Evolutionary conservation across 1,139 yeast genomes (phyloP), one percentile per base, ranked within the genome.

Genomic region (Pichia sp.): DNA sequence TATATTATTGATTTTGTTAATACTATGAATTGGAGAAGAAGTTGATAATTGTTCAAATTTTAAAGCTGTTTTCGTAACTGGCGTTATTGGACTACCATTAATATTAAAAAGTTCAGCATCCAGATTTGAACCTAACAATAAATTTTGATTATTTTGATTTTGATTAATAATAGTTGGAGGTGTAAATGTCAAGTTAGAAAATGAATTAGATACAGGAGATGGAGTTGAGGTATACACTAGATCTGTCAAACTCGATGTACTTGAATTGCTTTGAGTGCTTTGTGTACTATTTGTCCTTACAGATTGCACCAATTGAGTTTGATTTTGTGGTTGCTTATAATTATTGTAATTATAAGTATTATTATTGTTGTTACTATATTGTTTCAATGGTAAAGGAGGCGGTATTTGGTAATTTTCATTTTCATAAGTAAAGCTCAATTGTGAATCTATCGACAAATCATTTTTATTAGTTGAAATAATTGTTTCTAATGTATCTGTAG

Each of bases 401-500:
- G 26, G 26, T 26, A 22, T 26, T 31, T 8, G 42, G 20, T 6
- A 6, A 26, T 26, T 26, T 16, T 16, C 16, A 16, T 16, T 16
- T 16, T 16, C 16, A 16, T 16, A 16, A 10, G 41, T 25, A 31
- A 31, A 20, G 3, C 11, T 31, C 10, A n/a, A 12, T 24, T 35
- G 25, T 10, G 43, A 27, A 11, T 35, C 26, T 35, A 25, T 27
- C 20, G n/a, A 25, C n/a, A 24, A 25, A 9, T 25, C 22, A 7
- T 26, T 30, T 9, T 28, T 11, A 4, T 10, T 7, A 7, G 38
- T 25, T 33, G 48, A 37, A 24, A 37, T 22, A 6, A 41, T 39
- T 1, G 46, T 41, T 32, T 43, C 47, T 4, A 47, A 28, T 11
- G 50, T 44, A 2, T 47, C 50, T 6, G 39, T n/a, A 1, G 50